Base-by-base conservation (phyloP, 1,284 basidiomycete species). In the Apiotrichum akiyoshidainum region DNA sequence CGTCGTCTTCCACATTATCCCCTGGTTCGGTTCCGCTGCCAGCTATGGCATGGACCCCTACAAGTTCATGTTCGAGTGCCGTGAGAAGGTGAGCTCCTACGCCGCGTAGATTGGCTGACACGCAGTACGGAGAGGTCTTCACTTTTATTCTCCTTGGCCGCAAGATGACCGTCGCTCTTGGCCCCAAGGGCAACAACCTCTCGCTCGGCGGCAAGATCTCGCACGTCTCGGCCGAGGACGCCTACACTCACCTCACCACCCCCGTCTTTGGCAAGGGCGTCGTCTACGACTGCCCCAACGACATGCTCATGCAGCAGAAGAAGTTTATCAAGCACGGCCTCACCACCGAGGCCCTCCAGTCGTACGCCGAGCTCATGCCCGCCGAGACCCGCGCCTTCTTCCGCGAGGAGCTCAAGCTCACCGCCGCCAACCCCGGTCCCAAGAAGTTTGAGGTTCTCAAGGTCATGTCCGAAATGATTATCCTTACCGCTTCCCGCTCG, bases 281-380 rank as follows among this genome's bases (percentile, higher is more conserved):
- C 48, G 95, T 98, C 6, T 99, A 99, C 77, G 95, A 98, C 73
- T 87, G 92, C 57, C 95, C 96, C 35, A 99, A 99, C 77, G 88
- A 93, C 57, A 82, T 92, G 53, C 87, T 99, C 75, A 99, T 99
- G 95, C 94, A 99, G 75, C 96, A 99, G 79, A 99, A 99, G 83
- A 90, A 89, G 77, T 97, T 99, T 67, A 87, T 94, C 78, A 96
- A 95, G 80, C 87, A 92, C 66, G 94, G 95, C 45, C 84, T 99
- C 11, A 90, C 92, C 10, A 86, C 85, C 21, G 95, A 99, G 37
- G 95, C 96, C 75, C 88, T 99, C 78, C 85, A 87, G 41, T 83
- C 86, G 45, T 99, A 99, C 72, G 88, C 96, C 40, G 86, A 86
- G 54, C 88, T 97, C 85, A 92, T 99, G 67, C 86, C 87, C 60